Evolutionary conservation across 2,329 filamentous ascomycete genomes (phyloP), one percentile per base, ranked within the genome.

Genomic region (Triangularia verruculosa): DNA sequence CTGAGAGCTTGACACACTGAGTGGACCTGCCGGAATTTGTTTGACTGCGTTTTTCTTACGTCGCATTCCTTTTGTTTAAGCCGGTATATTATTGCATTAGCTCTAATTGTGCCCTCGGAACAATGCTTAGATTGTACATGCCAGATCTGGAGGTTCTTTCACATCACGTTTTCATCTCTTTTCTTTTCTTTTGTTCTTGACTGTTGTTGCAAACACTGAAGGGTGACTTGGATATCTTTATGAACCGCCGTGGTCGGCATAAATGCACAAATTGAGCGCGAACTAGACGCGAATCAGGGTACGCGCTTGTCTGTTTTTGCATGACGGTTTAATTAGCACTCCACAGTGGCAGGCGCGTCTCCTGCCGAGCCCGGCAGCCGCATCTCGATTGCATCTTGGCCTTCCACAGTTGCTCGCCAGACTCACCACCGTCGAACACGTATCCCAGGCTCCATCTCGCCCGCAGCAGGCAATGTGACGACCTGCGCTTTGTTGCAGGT

Each of bases 301-400:
- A 62, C 66, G 65, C 66, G 67, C 58, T 32, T n/a, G 32, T 24
- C 32, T 59, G 51, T 63, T 62, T n/a, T 59, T 64, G 65, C 61
- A 66, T 63, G 57, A 66, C 47, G 34, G 64, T 69, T 68, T 67
- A 64, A 68, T 70, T 68, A 60, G 47, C 17, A 43, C 61, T 61
- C 64, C 47, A 53, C 34, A 39, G 34, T 39, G 15, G 34, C 25
- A 55, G 60, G 58, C 55, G 56, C 57, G 24, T 17, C 57, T 62
- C 57, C 60, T 65, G 56, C 61, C 59, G 53, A 64, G 59, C 64
- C 56, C 62, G 43, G 22, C 59, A 59, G 59, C 57, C 64, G 62
- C 57, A 52, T 57, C 58, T 27, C 30, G 12, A 11, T 17, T 25
- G 34, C 32, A 58, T 39, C 27, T 55, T 20, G 20, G 22, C 58